Base-by-base conservation (phyloP, 441 rosid species). In the Syzygium syzygioides region DNA sequence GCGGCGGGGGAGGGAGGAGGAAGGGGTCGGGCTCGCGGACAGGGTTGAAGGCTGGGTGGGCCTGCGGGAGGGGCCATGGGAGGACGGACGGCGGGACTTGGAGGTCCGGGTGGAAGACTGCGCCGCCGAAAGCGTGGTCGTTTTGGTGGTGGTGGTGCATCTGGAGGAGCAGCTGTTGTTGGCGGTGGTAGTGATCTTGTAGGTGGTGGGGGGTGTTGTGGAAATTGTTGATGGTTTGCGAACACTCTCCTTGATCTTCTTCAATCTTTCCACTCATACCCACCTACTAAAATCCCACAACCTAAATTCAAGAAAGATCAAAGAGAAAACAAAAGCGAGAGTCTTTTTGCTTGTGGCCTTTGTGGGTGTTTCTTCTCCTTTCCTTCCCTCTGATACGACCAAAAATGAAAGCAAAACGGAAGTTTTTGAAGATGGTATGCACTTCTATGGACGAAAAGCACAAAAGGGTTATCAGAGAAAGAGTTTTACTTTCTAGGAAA, bases 201-300 rank as follows among this genome's bases (percentile, higher is more conserved):
- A 94, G 90, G 94, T 92, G 93, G 88, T 93, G 96, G 88, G 50
- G 48, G 80, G 28, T 71, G 80, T 20, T 37, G 28, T 71, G 28
- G 80, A 71, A 37, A 71, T 71, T 71, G 83, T 37, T 41, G 52
- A 94, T 87, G 30, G 93, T 91, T 87, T 92, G 95, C 55, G 97
- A 95, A 91, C 95, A 93, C 91, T 94, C 94, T 28, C 92, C 95
- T 89, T 92, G 95, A 87, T 96, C 95, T 92, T 94, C 99, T 91
- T 94, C 96, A 89, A 92, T 93, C 88, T 92, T 66, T 50, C 91
- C 94, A 55, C 93, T 90, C 93, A 94, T 95, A 25, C 59, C 87
- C 52, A 71, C 83, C 83, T 41, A 41, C 83, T 85, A 34, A 56
- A 85, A 85, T 57, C 37, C 13, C 66, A 34, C 50, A 52, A 85